Percentiles rank a stretch among this genome's conserved stretches.
phyloP scores from a whole-genome alignment of 139 green algal genomes.

The Chlamydomonas eustigma region DNA sequence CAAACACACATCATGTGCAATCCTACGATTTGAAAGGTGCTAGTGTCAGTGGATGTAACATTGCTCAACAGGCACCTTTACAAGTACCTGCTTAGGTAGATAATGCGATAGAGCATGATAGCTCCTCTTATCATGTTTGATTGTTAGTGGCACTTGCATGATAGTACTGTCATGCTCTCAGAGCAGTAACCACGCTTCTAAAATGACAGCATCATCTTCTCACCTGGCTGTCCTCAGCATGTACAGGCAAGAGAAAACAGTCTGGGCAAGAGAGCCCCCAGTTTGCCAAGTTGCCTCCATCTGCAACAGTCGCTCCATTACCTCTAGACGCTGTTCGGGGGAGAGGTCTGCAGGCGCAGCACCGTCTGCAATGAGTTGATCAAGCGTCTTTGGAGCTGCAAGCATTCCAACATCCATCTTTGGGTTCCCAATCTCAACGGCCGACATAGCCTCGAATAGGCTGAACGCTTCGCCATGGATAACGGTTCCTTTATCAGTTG shows the following conservation, averaged over 20 bases:
- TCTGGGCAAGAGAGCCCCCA: conserved; percentile 67
- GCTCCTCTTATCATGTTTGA: too few relatives aligned
- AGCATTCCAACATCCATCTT: conserved; percentile 84
- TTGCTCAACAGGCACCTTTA: too few relatives aligned
- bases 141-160: too few relatives aligned
- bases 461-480: conserved; percentile 73
- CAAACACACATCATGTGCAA: conserved; percentile 37
- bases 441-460: conserved; percentile 86
- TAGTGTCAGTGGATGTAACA: neutral
- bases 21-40: neutral
- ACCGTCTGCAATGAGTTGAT: conserved; percentile 21
- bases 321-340: conserved; percentile 24
- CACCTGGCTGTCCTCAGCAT: conserved; percentile 68
- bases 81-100: too few relatives aligned
- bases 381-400: conserved; percentile 8
- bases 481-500: conserved; percentile 28
- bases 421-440: conserved; percentile 80
- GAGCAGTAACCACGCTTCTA: too few relatives aligned
- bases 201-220: too few relatives aligned
- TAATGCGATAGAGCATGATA: too few relatives aligned
- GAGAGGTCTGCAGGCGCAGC: conserved; percentile 26
- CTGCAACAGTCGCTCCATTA: conserved; percentile 49
- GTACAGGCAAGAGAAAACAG: conserved; percentile 83
- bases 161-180: too few relatives aligned
- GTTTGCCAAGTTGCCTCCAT: conserved; percentile 72